phyloP scores from a whole-genome alignment of 2,329 filamentous ascomycete genomes.

The Fusarium siculi region DNA sequence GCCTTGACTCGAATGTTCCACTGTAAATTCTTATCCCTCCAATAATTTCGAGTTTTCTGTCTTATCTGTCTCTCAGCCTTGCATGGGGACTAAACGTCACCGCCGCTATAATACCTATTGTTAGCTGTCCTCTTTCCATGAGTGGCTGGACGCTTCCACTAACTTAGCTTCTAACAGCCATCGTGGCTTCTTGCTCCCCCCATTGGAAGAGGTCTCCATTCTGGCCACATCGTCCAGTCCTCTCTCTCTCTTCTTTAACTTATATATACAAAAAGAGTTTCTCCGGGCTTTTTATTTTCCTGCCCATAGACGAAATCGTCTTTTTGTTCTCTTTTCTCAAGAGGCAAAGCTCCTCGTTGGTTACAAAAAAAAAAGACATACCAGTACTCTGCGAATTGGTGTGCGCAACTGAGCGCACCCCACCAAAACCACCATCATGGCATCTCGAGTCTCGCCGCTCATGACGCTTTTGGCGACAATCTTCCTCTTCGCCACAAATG shows the following conservation, averaged over 20 bases:
- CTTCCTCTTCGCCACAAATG: slow-evolving; percentile 55
- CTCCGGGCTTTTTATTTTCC: slow-evolving; percentile 20
- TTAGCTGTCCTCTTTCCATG: slow-evolving; percentile 51
- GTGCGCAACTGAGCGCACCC: slow-evolving; percentile 39
- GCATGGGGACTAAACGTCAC: slow-evolving; percentile 41
- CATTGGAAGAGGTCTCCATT: slow-evolving; percentile 40
- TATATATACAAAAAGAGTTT: slow-evolving; percentile 26
- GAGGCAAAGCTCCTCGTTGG: slow-evolving; percentile 22
- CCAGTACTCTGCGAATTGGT: slow-evolving; percentile 20
- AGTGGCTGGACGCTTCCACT: slow-evolving; percentile 38
- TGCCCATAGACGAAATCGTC: slow-evolving; percentile 34
- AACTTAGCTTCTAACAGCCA: slow-evolving; percentile 38
- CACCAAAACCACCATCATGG: slow-evolving; percentile 48
- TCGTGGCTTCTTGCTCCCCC: slow-evolving; percentile 45
- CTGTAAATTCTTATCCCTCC: slow-evolving; percentile 31
- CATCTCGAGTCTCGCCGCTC: slow-evolving; percentile 50
- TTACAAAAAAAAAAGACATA: slow-evolving; percentile 16
- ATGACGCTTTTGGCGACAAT: slow-evolving; percentile 53
- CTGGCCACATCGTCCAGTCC: slow-evolving; percentile 51
- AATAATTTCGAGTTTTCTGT: neutral
- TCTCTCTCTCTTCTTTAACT: slow-evolving; percentile 29
- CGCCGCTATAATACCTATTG: slow-evolving; percentile 33
- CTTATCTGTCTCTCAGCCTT: slow-evolving; percentile 43
- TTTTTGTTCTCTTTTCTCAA: slow-evolving; percentile 20
- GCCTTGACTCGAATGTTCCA: slow-evolving; percentile 15